Evolutionary conservation across 345 rosid genomes (phyloP), one percentile per base, ranked within the genome.

Genomic region (Syzygium jambos): DNA sequence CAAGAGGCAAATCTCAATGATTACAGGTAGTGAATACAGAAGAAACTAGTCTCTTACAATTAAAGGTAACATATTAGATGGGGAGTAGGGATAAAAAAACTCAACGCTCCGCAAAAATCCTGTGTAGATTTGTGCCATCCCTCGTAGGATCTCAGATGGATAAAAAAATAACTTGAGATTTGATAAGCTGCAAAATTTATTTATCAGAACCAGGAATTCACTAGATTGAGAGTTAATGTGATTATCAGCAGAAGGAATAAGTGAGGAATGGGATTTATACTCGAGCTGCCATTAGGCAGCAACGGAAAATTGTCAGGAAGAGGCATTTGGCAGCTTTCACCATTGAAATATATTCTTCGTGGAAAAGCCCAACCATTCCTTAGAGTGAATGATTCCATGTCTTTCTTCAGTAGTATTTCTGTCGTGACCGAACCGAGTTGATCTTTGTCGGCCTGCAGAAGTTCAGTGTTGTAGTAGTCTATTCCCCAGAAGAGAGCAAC

Each of bases 301-400:
- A 80, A 83, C 1, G 96, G 96, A 52, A 89, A 94, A 13, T 88
- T 88, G 87, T 95, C 94, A 10, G 95, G 94, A 34, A 82, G 92
- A 22, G 97, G 91, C 94, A 93, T 94, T 43, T 83, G 57, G 65
- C 97, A 94, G 86, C 90, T 91, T 25, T 94, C 94, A 10, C 95
- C 95, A 27, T 90, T 87, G 90, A 92, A 95, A 86, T 93, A 93
- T 86, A 94, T 77, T 89, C 89, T 91, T 73, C 94, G 87, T 6
- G 97, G 97, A n/a, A 95, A 86, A 3, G 89, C 94, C 97, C 97
- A 94, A 43, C 97, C 95, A 11, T 88, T 94, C 52, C 90, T 88
- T 17, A 94, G 88, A 46, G 94, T 93, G 86, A 95, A 95, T 46
- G 89, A 51, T 4, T 87, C 85, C 34, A 16, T 78, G 41, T 93